phyloP scores from a whole-genome alignment of 176 grass and related monocot genomes.

The Hyparrhenia diplandra region DNA sequence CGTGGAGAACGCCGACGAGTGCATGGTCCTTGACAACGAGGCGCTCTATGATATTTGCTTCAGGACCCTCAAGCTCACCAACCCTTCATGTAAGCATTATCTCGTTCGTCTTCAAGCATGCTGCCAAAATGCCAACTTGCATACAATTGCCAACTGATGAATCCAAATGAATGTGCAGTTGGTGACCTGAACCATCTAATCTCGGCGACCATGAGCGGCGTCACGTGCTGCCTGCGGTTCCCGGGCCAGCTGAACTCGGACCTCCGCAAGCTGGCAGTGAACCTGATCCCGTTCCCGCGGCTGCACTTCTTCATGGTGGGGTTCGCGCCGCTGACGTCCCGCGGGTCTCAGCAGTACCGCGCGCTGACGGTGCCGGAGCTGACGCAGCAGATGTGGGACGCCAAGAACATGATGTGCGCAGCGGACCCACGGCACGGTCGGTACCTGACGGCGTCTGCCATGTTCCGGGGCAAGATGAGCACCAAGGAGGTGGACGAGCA shows the following conservation, averaged over 20 bases:
- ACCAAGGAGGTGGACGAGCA: conserved; percentile 79
- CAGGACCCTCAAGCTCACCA: conserved; percentile 74
- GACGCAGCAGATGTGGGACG: conserved; percentile 97
- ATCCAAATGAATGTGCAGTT: conserved; percentile 23
- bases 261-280: conserved; percentile 73
- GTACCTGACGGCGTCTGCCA: conserved; percentile 71
- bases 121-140: background rate
- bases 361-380: conserved; percentile 79
- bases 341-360: conserved; percentile 81
- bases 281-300: conserved; percentile 78
- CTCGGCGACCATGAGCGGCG: conserved; percentile 83
- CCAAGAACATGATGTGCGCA: conserved; percentile 98
- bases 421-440: conserved; percentile 82
- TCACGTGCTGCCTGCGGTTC: conserved; percentile 87
- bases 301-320: conserved; percentile 93
- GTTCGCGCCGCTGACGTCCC: conserved; percentile 68
- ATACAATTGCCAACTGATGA: background rate
- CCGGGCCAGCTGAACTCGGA: conserved; percentile 90
- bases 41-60: conserved; percentile 75
- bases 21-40: conserved; percentile 74
- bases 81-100: conserved; percentile 52
- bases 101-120: background rate
- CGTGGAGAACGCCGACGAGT: conserved; percentile 75
- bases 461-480: conserved; percentile 77
- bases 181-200: conserved; percentile 89